Evolutionary conservation across 495 filamentous ascomycete species (phyloP).

Genomic region (Penicillium desertorum): DNA sequence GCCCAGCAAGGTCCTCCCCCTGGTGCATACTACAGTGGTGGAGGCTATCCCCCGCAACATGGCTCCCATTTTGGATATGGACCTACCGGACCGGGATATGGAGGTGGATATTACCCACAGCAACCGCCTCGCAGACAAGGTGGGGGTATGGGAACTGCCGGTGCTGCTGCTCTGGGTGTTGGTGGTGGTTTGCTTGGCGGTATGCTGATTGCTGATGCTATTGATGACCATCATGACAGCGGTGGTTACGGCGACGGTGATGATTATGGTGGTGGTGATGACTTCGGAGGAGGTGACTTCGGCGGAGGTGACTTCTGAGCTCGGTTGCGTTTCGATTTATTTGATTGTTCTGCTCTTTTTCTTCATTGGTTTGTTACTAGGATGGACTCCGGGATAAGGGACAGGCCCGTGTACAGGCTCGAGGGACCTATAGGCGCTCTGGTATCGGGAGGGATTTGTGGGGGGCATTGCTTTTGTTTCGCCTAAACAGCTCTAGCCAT

Average conservation of each 20-base stretch:
- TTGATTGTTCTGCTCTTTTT: constrained; percentile 4
- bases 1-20: constrained; percentile 25
- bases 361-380: constrained; percentile 4
- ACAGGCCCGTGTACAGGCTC: neutral
- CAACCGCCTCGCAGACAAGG: constrained; percentile 29
- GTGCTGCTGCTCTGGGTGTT: constrained; percentile 72
- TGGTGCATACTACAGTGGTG: constrained; percentile 32
- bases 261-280: constrained; percentile 44
- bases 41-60: constrained; percentile 36
- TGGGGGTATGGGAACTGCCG: constrained; percentile 61
- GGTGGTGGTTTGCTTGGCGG: constrained; percentile 77
- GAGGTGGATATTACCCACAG: constrained; percentile 41
- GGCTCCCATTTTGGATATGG: constrained; percentile 40
- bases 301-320: constrained; percentile 57
- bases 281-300: constrained; percentile 36
- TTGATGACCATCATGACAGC: constrained; percentile 48
- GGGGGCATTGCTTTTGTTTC: constrained; percentile 13
- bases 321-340: constrained; percentile 9
- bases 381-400: constrained; percentile 1
- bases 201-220: constrained; percentile 61
- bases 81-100: constrained; percentile 37
- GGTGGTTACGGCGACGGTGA: constrained; percentile 43
- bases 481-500: constrained; percentile 2
- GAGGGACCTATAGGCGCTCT: constrained; percentile 11
- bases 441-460: neutral